Evolutionary conservation across 495 filamentous ascomycete species (phyloP).

Genomic region (Xylaria bambusicola): DNA sequence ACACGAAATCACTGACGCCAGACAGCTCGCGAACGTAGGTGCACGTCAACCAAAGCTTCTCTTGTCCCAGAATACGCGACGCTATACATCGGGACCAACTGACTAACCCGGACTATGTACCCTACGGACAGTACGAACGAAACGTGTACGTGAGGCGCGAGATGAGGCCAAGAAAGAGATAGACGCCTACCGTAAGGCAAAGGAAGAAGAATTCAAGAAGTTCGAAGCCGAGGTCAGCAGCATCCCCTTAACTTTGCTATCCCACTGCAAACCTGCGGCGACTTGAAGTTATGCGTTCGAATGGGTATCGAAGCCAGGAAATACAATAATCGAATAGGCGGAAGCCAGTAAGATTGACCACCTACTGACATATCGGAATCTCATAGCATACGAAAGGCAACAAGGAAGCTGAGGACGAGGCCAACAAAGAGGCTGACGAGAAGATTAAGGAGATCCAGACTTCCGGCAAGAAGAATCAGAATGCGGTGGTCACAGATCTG

Average conservation of each 20-base stretch:
- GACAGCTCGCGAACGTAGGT: conserved; percentile 46
- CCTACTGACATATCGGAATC: conserved; percentile 2
- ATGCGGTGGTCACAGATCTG: conserved; percentile 77
- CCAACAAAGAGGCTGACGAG: conserved; percentile 75
- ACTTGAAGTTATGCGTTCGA: background rate
- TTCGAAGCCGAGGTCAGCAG: conserved; percentile 82
- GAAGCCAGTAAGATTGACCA: background rate
- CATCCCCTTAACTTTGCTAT: background rate
- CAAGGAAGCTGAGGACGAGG: conserved; percentile 83
- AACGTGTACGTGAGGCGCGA: conserved; percentile 93
- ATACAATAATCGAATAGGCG: background rate
- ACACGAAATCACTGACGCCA: background rate
- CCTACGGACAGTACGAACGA: conserved; percentile 75
- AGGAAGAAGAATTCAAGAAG: conserved; percentile 93
- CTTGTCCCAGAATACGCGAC: background rate
- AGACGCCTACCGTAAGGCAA: conserved; percentile 85
- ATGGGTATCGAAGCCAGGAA: background rate
- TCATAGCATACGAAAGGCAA: conserved; percentile 80
- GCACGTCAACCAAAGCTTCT: background rate
- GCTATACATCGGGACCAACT: background rate
- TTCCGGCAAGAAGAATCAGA: conserved; percentile 74
- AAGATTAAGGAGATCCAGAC: conserved; percentile 81
- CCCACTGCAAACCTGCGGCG: background rate
- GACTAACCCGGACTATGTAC: conserved; percentile 2
- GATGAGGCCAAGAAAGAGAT: conserved; percentile 97